These are phyloP conservation scores for Calendula officinalis DNA, from an alignment of 129 eudicot species.

Conservation along the genomic window DNA sequence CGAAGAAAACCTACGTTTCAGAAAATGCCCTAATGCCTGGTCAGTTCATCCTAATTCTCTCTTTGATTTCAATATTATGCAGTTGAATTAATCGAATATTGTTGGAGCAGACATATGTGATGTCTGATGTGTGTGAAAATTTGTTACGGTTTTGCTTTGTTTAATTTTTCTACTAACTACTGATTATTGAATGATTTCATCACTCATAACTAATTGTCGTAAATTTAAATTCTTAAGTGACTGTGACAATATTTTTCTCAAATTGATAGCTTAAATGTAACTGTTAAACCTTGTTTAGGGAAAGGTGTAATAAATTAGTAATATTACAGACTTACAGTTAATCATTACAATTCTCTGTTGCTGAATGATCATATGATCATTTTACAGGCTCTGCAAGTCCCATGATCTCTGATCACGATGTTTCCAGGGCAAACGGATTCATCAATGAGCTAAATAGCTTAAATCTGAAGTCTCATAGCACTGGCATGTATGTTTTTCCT, in stretches of 20 bases:
- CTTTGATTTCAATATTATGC: not conserved
- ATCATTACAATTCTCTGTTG: not conserved
- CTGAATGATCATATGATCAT: conserved; percentile 13
- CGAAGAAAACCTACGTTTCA: conserved; percentile 85
- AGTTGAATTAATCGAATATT: not conserved
- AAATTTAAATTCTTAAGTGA: not conserved
- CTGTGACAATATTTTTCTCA: not conserved
- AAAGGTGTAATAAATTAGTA: not conserved
- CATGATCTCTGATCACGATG: conserved; percentile 64
- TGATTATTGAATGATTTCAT: conserved; percentile 3
- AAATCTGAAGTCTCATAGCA: conserved; percentile 29
- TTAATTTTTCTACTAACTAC: conserved; percentile 1
- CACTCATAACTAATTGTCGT: no score
- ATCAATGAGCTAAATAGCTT: conserved; percentile 51
- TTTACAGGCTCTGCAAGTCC: conserved; percentile 77
- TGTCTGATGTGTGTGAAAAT: conserved; percentile 17
- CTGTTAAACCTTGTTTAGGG: not conserved
- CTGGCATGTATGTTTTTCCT: conserved; percentile 61
- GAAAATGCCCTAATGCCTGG: conserved; percentile 99
- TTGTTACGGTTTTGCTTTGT: not conserved
- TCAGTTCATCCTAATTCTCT: conserved; percentile 26
- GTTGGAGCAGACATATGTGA: not conserved
- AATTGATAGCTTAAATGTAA: not conserved
- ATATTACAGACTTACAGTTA: no score
- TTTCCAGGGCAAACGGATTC: conserved; percentile 54